Conservation (phyloP, 2,329 filamentous ascomycete species). For the Fusarium multiceps region DNA sequence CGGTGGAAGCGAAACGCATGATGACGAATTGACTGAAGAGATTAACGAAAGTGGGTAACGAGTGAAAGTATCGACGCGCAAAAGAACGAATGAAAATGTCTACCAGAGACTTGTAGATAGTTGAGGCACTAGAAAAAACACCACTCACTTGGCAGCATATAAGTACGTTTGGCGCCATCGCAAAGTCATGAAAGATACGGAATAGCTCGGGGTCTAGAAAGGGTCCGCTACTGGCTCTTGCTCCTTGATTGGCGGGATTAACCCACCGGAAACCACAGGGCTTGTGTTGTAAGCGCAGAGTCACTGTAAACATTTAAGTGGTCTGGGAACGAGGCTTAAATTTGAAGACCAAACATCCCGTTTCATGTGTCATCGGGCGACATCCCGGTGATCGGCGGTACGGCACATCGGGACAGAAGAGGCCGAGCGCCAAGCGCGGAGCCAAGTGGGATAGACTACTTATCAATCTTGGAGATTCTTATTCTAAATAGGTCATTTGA, state of each 20-base stretch:
- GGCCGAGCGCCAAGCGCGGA: neutral
- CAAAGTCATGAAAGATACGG: neutral
- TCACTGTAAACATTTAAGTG: neutral
- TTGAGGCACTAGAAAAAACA: too few relatives aligned
- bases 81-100: slow-evolving; percentile 20
- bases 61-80: neutral
- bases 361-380: neutral
- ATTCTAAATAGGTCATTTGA: too few relatives aligned
- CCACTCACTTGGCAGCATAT: neutral
- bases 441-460: neutral
- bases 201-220: neutral
- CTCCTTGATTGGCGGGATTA: neutral
- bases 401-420: neutral
- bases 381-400: neutral
- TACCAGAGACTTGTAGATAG: slow-evolving; percentile 15
- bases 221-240: neutral
- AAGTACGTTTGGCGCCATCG: neutral
- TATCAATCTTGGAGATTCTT: too few relatives aligned
- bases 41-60: slow-evolving; percentile 13
- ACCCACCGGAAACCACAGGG: neutral
- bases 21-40: neutral
- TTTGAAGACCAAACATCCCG: neutral
- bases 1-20: slow-evolving; percentile 44
- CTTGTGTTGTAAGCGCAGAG: neutral
- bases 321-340: neutral